Percentiles rank a stretch among this genome's conserved stretches.
These are phyloP conservation scores for Cystofilobasidium macerans DNA, from an alignment of 768 basidiomycete genomes.

Conservation along the genomic window DNA sequence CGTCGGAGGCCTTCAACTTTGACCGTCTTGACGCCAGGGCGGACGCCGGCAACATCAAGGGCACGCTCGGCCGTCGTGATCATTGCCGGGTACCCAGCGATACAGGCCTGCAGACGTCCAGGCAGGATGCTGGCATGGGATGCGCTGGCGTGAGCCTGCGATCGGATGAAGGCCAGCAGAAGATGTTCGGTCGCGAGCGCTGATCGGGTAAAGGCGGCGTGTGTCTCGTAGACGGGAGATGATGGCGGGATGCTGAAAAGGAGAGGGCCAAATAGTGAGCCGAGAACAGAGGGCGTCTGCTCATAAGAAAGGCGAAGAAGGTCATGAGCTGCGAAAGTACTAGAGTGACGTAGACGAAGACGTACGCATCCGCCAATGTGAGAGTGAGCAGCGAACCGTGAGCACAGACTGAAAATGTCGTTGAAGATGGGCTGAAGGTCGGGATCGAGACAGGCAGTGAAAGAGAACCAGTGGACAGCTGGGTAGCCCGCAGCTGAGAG, in stretches of 20 bases:
- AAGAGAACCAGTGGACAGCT: slow-evolving; percentile 57
- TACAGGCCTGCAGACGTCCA: slow-evolving; percentile 78
- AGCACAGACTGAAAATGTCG: slow-evolving; percentile 67
- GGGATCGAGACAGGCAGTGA: slow-evolving; percentile 42
- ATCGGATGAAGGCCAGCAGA: slow-evolving; percentile 77
- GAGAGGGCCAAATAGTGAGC: slow-evolving; percentile 44
- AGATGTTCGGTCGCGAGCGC: slow-evolving; percentile 85
- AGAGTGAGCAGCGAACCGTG: slow-evolving; percentile 63
- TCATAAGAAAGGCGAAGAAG: neutral
- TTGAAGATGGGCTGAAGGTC: slow-evolving; percentile 27
- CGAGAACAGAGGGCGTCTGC: slow-evolving; percentile 21
- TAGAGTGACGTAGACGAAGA: slow-evolving; percentile 41
- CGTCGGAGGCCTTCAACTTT: slow-evolving; percentile 64
- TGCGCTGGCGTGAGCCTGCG: slow-evolving; percentile 49
- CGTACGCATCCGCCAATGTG: slow-evolving; percentile 22
- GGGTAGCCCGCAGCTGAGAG: slow-evolving; percentile 54
- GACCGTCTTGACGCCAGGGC: slow-evolving; percentile 66
- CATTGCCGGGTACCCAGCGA: slow-evolving; percentile 75
- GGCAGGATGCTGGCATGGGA: slow-evolving; percentile 42
- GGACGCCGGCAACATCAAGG: slow-evolving; percentile 50
- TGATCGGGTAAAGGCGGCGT: slow-evolving; percentile 63
- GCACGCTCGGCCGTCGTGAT: slow-evolving; percentile 47
- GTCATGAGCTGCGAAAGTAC: neutral
- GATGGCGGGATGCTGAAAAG: slow-evolving; percentile 66
- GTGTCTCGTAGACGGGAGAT: slow-evolving; percentile 44